Conservation (phyloP, 169 alveolate species). For the Plasmodium inui region DNA sequence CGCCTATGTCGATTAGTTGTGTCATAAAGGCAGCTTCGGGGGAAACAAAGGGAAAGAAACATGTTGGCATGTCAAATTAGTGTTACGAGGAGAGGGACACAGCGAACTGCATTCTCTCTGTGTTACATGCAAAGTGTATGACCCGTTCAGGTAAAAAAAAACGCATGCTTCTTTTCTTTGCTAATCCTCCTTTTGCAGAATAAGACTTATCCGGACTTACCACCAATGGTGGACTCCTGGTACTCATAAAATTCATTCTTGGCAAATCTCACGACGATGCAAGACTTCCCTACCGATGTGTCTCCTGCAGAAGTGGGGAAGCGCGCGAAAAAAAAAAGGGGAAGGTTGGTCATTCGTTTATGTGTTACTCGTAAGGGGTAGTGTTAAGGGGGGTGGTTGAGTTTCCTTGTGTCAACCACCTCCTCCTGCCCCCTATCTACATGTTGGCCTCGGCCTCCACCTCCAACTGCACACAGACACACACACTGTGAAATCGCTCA, state of each 20-base stretch:
- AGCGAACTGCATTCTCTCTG: neutral
- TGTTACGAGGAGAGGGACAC: neutral
- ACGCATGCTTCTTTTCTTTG: neutral
- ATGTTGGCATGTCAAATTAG: neutral
- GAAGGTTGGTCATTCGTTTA: neutral
- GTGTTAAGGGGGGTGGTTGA: neutral
- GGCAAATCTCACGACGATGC: slow-evolving; percentile 89
- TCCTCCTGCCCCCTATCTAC: neutral
- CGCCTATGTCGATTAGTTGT: slow-evolving; percentile 87
- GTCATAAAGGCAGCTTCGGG: slow-evolving; percentile 91
- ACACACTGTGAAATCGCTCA: neutral
- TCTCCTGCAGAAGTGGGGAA: slow-evolving; percentile 89
- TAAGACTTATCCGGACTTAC: slow-evolving; percentile 29
- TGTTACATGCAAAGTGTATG: neutral
- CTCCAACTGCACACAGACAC: neutral
- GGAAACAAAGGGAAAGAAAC: neutral
- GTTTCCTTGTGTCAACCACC: neutral
- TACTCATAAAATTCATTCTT: slow-evolving; percentile 89
- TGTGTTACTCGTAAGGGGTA: neutral
- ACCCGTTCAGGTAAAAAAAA: neutral
- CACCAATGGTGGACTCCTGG: slow-evolving; percentile 94
- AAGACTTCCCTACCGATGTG: slow-evolving; percentile 94
- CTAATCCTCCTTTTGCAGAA: neutral
- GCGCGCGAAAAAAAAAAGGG: neutral
- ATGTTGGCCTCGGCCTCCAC: neutral